These are phyloP conservation scores for Aureobasidium sp. DNA, from an alignment of 2,329 filamentous ascomycete species.

Conservation along the genomic window DNA sequence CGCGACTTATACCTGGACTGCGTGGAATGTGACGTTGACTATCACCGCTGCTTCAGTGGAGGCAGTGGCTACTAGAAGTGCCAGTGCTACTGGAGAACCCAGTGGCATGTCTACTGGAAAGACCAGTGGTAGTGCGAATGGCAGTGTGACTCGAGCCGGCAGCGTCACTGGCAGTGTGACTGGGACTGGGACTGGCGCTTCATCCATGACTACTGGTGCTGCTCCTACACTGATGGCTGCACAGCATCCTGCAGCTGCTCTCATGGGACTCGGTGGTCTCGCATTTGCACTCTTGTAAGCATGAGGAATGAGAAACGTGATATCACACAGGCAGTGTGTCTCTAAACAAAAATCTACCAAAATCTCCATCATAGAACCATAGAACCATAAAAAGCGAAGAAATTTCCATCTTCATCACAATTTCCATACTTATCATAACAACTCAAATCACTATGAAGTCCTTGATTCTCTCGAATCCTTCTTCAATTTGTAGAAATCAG, in stretches of 20 bases:
- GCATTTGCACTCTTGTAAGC: background rate
- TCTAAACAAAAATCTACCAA: no score
- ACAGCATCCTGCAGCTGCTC: background rate
- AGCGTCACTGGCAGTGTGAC: background rate
- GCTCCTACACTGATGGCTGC: no score
- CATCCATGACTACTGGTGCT: background rate
- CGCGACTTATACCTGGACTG: background rate
- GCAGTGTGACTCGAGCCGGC: no score
- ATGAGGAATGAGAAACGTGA: no score
- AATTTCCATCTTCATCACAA: no score
- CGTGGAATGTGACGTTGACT: background rate
- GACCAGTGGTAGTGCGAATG: background rate
- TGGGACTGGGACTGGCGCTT: background rate
- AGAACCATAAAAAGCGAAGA: no score
- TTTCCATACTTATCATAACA: no score
- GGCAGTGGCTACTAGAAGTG: background rate
- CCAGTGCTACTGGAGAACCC: background rate
- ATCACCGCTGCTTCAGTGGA: background rate
- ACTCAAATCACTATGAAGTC: no score
- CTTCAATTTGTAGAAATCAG: no score
- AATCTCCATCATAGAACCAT: no score
- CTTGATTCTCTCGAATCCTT: no score
- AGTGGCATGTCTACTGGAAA: background rate
- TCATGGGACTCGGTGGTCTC: background rate
- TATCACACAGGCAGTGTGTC: no score